These are phyloP conservation scores for Bryoerythrophyllum caledonicum DNA, from an alignment of 225 moss, liverwort and hornwort genomes.

Conservation along the genomic window DNA sequence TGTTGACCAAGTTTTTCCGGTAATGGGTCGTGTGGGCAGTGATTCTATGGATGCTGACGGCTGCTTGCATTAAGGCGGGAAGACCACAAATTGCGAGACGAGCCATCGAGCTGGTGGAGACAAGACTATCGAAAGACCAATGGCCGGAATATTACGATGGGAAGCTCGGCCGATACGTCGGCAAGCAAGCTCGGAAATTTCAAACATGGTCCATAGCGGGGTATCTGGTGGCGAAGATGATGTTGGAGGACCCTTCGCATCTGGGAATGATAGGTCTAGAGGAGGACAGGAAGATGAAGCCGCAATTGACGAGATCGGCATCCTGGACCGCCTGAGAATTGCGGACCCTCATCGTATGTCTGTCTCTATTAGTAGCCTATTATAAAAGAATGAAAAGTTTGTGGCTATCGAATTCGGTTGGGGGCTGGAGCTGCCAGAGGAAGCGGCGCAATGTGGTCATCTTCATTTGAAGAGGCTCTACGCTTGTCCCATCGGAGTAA, in stretches of 20 bases:
- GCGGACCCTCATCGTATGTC: constrained; percentile 2
- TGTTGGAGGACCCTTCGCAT: constrained; percentile 95
- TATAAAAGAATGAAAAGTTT: constrained; percentile 20
- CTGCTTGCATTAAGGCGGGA: constrained; percentile 92
- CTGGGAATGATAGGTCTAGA: constrained; percentile 95
- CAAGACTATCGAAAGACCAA: constrained; percentile 75
- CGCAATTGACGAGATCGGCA: constrained; percentile 80
- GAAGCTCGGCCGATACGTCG: constrained; percentile 79
- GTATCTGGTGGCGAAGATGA: constrained; percentile 92
- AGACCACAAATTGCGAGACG: constrained; percentile 84
- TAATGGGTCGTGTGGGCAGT: constrained; percentile 46
- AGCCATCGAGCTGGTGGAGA: constrained; percentile 88
- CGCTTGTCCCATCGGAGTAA: constrained; percentile 3
- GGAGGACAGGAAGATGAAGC: constrained; percentile 87
- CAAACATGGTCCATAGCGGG: constrained; percentile 97
- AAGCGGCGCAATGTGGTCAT: constrained; percentile 20
- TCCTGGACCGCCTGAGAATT: constrained; percentile 64
- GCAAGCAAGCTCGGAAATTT: constrained; percentile 88
- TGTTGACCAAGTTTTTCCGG: background rate
- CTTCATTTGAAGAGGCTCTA: background rate
- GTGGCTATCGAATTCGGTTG: constrained; percentile 23
- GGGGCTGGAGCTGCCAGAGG: constrained; percentile 21
- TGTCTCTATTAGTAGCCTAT: constrained; percentile 43
- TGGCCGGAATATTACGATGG: constrained; percentile 99
- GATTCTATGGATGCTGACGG: constrained; percentile 97